These are phyloP conservation scores for Mycena sp. DNA, from an alignment of 1,284 basidiomycete species.

Conservation along the genomic window DNA sequence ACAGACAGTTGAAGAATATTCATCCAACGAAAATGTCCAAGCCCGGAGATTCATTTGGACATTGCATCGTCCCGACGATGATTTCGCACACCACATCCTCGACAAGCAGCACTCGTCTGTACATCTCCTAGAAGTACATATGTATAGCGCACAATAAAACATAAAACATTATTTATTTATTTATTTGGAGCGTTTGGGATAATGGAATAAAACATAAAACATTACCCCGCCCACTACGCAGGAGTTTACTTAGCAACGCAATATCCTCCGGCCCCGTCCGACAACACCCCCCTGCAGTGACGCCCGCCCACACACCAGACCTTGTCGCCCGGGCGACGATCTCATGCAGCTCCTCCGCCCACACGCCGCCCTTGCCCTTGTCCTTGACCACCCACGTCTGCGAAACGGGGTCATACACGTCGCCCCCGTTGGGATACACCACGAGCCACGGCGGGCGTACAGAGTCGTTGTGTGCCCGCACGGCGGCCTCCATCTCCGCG, in stretches of 20 bases:
- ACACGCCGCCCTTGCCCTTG: neutral
- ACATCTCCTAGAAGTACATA: too few relatives aligned
- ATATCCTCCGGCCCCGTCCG: slow-evolving; percentile 28
- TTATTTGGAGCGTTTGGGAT: too few relatives aligned
- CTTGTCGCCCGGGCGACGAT: neutral
- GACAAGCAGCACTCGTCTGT: neutral
- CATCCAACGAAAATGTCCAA: too few relatives aligned
- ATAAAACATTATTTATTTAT: too few relatives aligned
- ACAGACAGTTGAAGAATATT: too few relatives aligned
- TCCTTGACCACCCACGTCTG: slow-evolving; percentile 54
- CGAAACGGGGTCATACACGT: slow-evolving; percentile 60
- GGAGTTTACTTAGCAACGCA: neutral
- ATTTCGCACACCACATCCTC: neutral
- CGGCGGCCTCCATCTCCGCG: slow-evolving; percentile 40
- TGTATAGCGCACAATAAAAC: too few relatives aligned
- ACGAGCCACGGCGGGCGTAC: slow-evolving; percentile 60
- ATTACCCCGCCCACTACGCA: too few relatives aligned
- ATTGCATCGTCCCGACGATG: neutral
- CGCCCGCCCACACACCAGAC: slow-evolving; percentile 18
- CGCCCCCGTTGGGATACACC: slow-evolving; percentile 80
- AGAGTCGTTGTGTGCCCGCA: slow-evolving; percentile 23
- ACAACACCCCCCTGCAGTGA: slow-evolving; percentile 29
- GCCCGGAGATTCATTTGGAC: neutral
- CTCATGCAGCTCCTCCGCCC: slow-evolving; percentile 12
- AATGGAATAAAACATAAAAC: too few relatives aligned